Conservation (phyloP, 2,329 filamentous ascomycete genomes). For the Colletotrichum liaoningense region DNA sequence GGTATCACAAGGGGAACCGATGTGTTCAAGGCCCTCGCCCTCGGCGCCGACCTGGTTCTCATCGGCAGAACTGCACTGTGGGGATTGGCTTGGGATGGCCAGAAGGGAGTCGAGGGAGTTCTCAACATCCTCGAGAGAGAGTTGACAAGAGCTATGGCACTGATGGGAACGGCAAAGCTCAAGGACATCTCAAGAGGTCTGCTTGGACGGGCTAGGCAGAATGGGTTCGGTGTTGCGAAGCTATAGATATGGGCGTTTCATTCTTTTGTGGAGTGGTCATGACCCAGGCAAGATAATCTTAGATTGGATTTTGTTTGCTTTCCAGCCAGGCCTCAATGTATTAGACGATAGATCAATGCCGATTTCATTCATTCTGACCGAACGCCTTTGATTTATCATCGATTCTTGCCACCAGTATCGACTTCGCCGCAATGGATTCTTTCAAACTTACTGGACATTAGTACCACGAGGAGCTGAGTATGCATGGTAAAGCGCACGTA, state of each 20-base stretch:
- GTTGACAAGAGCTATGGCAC: constrained; percentile 25
- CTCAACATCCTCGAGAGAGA: constrained; percentile 30
- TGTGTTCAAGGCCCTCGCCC: constrained; percentile 32
- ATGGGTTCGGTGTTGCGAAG: constrained; percentile 29
- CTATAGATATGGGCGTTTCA: not conserved
- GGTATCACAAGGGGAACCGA: constrained; percentile 32
- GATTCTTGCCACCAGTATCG: too few species aligned
- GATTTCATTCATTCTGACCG: too few species aligned
- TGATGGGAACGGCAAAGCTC: constrained; percentile 26
- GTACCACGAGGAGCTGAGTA: too few species aligned
- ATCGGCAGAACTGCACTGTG: constrained; percentile 31
- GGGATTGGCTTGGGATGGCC: constrained; percentile 33
- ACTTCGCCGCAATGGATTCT: too few species aligned
- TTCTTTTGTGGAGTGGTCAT: not conserved
- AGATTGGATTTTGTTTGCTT: not conserved
- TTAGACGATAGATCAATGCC: too few species aligned
- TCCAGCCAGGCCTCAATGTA: not conserved
- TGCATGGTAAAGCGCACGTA: too few species aligned
- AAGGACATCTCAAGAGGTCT: constrained; percentile 27
- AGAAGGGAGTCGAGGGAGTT: constrained; percentile 34
- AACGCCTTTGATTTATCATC: too few species aligned
- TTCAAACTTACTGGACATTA: too few species aligned
- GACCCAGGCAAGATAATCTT: not conserved
- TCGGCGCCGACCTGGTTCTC: constrained; percentile 29
- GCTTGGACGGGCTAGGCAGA: constrained; percentile 19